Evolutionary conservation across 2,329 filamentous ascomycete species (phyloP).

Genomic region (Hypoxylon sp.): DNA sequence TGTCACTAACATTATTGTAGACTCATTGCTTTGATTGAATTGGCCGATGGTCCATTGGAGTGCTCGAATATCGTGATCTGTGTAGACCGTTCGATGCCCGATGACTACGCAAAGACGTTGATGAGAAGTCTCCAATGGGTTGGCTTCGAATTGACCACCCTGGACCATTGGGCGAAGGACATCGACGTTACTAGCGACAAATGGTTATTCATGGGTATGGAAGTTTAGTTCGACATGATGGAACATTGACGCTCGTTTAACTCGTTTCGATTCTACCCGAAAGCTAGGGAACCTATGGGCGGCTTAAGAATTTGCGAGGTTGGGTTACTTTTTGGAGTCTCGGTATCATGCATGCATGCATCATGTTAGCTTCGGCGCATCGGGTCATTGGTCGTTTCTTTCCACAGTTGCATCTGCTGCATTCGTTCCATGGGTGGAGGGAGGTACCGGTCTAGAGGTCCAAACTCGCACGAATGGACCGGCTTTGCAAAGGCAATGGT

Average conservation of each 20-base stretch:
- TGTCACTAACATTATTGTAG: conserved; percentile 62
- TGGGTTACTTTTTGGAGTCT: conserved; percentile 40
- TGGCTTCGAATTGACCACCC: conserved; percentile 85
- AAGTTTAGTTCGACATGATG: conserved; percentile 68
- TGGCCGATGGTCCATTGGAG: conserved; percentile 81
- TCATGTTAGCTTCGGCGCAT: conserved; percentile 30
- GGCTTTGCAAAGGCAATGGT: conserved; percentile 34
- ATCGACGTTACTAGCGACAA: conserved; percentile 78
- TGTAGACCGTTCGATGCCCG: conserved; percentile 78
- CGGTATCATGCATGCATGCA: conserved; percentile 27
- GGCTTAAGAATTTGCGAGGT: conserved; percentile 18
- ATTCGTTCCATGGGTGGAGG: conserved; percentile 23
- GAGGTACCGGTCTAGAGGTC: conserved; percentile 20
- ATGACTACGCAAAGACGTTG: conserved; percentile 74
- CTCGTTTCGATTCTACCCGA: conserved; percentile 22
- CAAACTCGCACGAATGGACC: conserved; percentile 24
- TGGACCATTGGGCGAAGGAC: conserved; percentile 80
- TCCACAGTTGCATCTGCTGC: conserved; percentile 31
- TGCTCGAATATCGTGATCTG: conserved; percentile 86
- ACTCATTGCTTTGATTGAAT: conserved; percentile 90
- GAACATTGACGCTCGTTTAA: conserved; percentile 26
- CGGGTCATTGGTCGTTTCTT: conserved; percentile 35
- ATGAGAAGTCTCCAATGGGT: conserved; percentile 93
- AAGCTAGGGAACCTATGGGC: conserved; percentile 21
- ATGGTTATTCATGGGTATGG: conserved; percentile 93